Conservation (phyloP, 139 green algal species). For the Mesotaenium endlicherianum region DNA sequence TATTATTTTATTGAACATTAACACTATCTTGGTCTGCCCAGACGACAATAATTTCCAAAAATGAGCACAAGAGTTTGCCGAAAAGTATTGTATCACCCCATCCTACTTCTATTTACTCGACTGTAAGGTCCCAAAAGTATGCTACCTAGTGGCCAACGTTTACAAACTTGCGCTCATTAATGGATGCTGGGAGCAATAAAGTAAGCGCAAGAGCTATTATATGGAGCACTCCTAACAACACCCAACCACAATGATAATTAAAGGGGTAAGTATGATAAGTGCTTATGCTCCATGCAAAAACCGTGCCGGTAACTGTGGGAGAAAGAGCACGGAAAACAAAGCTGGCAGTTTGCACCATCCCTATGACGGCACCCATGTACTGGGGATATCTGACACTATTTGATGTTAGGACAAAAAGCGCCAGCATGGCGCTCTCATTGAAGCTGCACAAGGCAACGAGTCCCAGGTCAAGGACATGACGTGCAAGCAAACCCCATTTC, state of each 20-base stretch:
- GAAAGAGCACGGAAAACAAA: constrained; percentile 7
- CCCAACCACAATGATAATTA: constrained; percentile 22
- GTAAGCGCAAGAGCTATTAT: not conserved
- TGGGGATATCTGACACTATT: constrained; percentile 12
- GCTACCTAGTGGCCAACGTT: no score
- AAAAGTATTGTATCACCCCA: no score
- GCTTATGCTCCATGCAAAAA: constrained; percentile 39
- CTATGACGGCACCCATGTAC: constrained; percentile 29
- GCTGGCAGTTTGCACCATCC: constrained; percentile 16
- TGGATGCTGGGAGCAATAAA: not conserved
- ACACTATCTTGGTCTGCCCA: no score
- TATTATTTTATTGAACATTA: no score
- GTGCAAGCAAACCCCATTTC: no score
- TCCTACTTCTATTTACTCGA: no score
- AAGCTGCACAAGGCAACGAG: no score
- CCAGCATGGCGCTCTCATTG: not conserved
- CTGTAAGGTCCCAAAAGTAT: no score
- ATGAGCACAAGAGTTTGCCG: no score
- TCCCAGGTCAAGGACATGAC: no score
- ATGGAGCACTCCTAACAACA: constrained; percentile 5
- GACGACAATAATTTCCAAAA: no score
- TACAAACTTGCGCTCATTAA: constrained; percentile 18
- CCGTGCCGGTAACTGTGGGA: constrained; percentile 11
- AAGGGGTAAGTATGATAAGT: not conserved
- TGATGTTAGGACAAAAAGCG: constrained; percentile 24